Conservation (phyloP, 345 rosid genomes). For the Hibiscus mutabilis region DNA sequence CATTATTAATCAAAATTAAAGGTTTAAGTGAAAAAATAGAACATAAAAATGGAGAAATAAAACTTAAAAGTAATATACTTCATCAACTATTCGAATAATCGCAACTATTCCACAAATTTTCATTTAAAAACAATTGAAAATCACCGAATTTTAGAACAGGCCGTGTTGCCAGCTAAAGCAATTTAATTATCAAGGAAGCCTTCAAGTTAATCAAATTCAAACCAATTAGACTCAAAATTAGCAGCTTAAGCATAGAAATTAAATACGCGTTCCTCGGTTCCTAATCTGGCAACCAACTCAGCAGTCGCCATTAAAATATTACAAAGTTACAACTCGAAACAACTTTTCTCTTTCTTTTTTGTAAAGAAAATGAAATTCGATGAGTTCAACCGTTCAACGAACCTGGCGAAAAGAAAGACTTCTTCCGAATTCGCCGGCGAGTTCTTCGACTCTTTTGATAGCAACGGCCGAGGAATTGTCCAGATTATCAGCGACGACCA, state of each 20-base stretch:
- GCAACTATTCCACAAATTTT: background rate
- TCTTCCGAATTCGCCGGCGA: slow-evolving; percentile 48
- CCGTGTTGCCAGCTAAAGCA: background rate
- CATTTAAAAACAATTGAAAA: background rate
- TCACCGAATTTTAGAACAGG: background rate
- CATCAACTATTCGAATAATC: background rate
- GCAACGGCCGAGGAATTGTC: slow-evolving; percentile 55
- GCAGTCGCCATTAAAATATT: background rate
- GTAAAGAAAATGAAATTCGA: background rate
- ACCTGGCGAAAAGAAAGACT: slow-evolving; percentile 74
- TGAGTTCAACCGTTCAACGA: background rate
- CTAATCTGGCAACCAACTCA: slow-evolving; percentile 2
- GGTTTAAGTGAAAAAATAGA: background rate
- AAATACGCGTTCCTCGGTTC: background rate
- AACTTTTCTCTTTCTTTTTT: background rate
- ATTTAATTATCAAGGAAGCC: slow-evolving; percentile 1
- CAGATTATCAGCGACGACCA: slow-evolving; percentile 77
- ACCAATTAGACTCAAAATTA: background rate
- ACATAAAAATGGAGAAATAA: background rate
- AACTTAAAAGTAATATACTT: background rate
- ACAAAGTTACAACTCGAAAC: background rate
- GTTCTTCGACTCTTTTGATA: slow-evolving; percentile 52
- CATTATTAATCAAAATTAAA: background rate
- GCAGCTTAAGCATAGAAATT: background rate
- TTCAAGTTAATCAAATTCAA: background rate